Evolutionary conservation across 2,329 filamentous ascomycete genomes (phyloP), one percentile per base, ranked within the genome.

Genomic region (Beauveria sp.): DNA sequence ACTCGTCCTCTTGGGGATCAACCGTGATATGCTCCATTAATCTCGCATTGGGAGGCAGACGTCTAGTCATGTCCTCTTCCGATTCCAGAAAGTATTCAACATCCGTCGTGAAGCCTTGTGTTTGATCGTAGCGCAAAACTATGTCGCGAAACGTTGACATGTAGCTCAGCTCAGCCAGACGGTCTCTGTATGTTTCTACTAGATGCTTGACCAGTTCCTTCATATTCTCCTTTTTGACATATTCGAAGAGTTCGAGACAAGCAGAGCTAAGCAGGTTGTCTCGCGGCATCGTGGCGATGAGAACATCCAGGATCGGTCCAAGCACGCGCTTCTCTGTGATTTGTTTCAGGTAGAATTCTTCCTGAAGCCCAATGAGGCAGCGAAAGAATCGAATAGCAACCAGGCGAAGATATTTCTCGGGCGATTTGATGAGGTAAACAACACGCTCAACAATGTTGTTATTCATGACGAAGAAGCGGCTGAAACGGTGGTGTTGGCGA

Each of bases 251-350:
- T 70, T 99, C 94, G 10, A 97, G 80, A 67, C 91, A 96, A 9
- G 92, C 93, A 0, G 93, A 97, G 72, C 94, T 96, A 37, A 97
- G 81, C 3, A 99, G 80, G 67, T 97, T 97, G 73, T 99, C 93
- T 47, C 92, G 85, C 1, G 92, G 91, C 84, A 97, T 89, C 0
- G 91, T 94, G 66, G 90, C 85, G 60, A 89, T 83, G 40, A 97
- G 83, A 43, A 97, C 87, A 66, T 94, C 85, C 16, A 99, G 79
- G 40, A 97, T 90, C 1, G 92, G 89, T 46, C 89, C 90, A 62
- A 97, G 86, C 0, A 94, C 85, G 63, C 87, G 85, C 70, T 92
- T 89, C 66, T 92, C 86, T 28, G 88, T 89, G 67, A 97, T 84
- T 67, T 96, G 88, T 59, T 87, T 88, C 68, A 91, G 87, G 72